Conservation (phyloP, 169 alveolate genomes). For the Cryptosporidium andersoni region DNA sequence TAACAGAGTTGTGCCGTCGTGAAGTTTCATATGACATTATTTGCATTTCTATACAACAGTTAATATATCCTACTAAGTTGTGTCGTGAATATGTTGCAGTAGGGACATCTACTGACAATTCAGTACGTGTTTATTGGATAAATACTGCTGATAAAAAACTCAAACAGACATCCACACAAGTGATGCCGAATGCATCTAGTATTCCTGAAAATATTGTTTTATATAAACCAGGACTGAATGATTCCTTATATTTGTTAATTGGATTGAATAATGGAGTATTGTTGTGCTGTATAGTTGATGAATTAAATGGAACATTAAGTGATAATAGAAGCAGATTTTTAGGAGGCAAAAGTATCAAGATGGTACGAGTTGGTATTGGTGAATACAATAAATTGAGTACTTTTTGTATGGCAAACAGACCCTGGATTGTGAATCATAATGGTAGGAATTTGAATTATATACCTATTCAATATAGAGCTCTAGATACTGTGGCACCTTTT, state of each 20-base stretch:
- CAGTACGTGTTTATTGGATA: constrained; percentile 90
- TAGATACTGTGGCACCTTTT: constrained; percentile 89
- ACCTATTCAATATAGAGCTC: constrained; percentile 87
- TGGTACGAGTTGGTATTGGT: constrained; percentile 78
- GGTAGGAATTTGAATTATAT: constrained; percentile 80
- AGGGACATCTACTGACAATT: constrained; percentile 90
- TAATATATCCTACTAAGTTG: constrained; percentile 86
- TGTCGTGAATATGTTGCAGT: constrained; percentile 94
- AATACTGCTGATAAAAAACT: constrained; percentile 91
- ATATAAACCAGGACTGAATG: constrained; percentile 42
- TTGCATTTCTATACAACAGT: constrained; percentile 89
- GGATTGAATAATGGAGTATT: constrained; percentile 96
- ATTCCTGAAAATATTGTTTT: constrained; percentile 62
- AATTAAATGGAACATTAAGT: constrained; percentile 92
- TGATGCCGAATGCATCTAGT: constrained; percentile 85
- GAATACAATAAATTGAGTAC: constrained; percentile 71
- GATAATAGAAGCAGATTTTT: constrained; percentile 93
- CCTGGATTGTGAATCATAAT: constrained; percentile 86
- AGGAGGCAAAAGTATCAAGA: constrained; percentile 93
- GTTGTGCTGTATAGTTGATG: constrained; percentile 92
- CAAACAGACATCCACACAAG: constrained; percentile 88
- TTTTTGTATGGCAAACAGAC: constrained; percentile 86
- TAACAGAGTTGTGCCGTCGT: constrained; percentile 69
- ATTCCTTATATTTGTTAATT: constrained; percentile 86
- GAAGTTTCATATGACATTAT: constrained; percentile 77